Evolutionary conservation across 441 rosid genomes (phyloP).

Genomic region (Dalechampia spathulata): DNA sequence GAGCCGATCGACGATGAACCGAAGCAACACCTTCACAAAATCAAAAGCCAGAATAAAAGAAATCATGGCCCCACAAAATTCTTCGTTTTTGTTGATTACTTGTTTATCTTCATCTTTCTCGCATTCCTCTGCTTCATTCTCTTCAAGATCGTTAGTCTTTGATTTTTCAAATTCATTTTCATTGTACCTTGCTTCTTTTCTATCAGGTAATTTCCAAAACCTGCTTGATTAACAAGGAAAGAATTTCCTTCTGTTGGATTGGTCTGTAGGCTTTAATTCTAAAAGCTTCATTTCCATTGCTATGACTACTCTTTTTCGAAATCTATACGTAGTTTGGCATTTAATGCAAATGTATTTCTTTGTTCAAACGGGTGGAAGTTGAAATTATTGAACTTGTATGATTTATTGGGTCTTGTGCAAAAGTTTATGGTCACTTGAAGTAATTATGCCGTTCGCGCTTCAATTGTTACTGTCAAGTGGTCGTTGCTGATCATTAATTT

Average conservation of each 20-base stretch:
- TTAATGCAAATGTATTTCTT: background rate
- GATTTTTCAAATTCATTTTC: background rate
- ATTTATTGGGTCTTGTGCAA: conserved; percentile 1
- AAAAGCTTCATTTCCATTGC: background rate
- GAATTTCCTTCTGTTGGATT: background rate
- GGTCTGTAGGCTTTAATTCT: background rate
- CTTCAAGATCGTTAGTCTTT: conserved; percentile 40
- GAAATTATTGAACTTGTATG: background rate
- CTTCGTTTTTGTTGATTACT: conserved; percentile 60
- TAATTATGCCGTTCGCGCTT: no score
- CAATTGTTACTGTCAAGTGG: no score
- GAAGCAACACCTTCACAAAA: conserved; percentile 5
- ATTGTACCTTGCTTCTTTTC: background rate
- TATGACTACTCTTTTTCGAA: background rate
- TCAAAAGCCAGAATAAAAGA: conserved; percentile 30
- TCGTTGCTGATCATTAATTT: no score
- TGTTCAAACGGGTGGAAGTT: background rate
- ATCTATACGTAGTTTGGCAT: background rate
- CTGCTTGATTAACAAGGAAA: no score
- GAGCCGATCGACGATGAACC: conserved; percentile 38
- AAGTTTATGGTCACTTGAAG: background rate
- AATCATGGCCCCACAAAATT: conserved; percentile 55
- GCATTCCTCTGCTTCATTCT: conserved; percentile 49
- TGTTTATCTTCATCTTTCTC: conserved; percentile 47
- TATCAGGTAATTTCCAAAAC: conserved; percentile 7